Evolutionary conservation across 192 early-diverging fungal genomes (phyloP).

Genomic region (Phycomyces blakesleeanus): DNA sequence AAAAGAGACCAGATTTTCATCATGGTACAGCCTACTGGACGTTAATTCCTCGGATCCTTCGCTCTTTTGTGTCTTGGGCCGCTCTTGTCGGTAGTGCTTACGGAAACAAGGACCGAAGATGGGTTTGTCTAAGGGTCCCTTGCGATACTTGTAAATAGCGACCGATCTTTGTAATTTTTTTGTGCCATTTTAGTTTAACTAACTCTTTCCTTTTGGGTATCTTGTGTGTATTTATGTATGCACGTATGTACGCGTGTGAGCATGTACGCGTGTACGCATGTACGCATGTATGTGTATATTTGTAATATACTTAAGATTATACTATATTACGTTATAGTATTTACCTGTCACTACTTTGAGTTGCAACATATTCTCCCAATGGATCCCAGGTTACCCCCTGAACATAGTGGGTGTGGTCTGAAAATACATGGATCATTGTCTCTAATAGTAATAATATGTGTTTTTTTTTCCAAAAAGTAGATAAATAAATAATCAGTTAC

Average conservation of each 20-base stretch:
- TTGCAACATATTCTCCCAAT: conserved; percentile 75
- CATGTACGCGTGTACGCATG: too few species aligned
- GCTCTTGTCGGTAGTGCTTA: conserved; percentile 16
- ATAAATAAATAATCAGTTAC: too few species aligned
- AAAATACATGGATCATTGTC: conserved; percentile 69
- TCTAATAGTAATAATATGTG: too few species aligned
- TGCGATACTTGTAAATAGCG: conserved; percentile 18
- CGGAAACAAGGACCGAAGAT: conserved; percentile 16
- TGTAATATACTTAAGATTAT: too few species aligned
- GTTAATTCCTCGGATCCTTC: neutral
- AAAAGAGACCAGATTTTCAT: conserved; percentile 88
- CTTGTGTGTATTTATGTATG: too few species aligned
- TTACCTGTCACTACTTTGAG: conserved; percentile 89
- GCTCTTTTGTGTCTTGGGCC: neutral
- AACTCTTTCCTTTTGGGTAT: too few species aligned
- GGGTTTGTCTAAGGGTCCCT: conserved; percentile 9
- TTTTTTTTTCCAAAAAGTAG: too few species aligned
- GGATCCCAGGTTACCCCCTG: conserved; percentile 98
- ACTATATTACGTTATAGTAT: too few species aligned
- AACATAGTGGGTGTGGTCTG: conserved; percentile 89
- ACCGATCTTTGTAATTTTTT: conserved; percentile 1
- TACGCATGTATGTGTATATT: too few species aligned
- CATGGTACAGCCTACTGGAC: conserved; percentile 62
- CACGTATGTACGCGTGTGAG: too few species aligned
- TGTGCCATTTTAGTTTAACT: too few species aligned